Percentiles rank a stretch among this genome's conserved stretches.
These are phyloP conservation scores for Chlorella sp. DNA, from an alignment of 139 green algal genomes.

Conservation along the genomic window DNA sequence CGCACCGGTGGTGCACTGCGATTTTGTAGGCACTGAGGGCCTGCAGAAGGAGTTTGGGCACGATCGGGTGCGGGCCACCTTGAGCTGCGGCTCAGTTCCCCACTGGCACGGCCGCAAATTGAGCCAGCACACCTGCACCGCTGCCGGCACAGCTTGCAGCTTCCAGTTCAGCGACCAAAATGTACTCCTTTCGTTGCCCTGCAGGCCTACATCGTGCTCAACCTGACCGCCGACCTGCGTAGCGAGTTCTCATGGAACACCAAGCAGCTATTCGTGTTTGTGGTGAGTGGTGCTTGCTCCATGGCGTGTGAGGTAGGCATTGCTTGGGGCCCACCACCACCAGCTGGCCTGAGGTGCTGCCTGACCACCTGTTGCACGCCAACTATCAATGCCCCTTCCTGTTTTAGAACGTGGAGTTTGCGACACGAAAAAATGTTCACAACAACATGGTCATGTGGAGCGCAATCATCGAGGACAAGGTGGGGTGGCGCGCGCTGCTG, in stretches of 20 bases:
- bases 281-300: conserved; percentile 10
- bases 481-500: no score
- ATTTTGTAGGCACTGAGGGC: conserved; percentile 32
- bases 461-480: conserved; percentile 71
- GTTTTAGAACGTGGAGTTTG: conserved; percentile 55
- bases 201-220: conserved; percentile 72
- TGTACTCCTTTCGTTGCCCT: no score
- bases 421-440: conserved; percentile 52
- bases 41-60: conserved; percentile 46
- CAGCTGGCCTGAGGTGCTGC: no score
- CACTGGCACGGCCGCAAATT: no score
- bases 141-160: not conserved
- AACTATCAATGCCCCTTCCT: no score
- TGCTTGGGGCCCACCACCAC: no score
- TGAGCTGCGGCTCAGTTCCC: no score
- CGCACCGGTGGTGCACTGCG: not conserved
- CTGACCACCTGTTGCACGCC: no score
- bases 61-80: conserved; percentile 27
- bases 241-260: conserved; percentile 90
- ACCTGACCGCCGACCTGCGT: conserved; percentile 75
- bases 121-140: not conserved
- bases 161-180: no score
- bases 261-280: conserved; percentile 86
- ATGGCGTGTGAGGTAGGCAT: no score
- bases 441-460: conserved; percentile 89